Evolutionary conservation across 129 eudicot species (phyloP).

Genomic region (Helianthus tuberosus): DNA sequence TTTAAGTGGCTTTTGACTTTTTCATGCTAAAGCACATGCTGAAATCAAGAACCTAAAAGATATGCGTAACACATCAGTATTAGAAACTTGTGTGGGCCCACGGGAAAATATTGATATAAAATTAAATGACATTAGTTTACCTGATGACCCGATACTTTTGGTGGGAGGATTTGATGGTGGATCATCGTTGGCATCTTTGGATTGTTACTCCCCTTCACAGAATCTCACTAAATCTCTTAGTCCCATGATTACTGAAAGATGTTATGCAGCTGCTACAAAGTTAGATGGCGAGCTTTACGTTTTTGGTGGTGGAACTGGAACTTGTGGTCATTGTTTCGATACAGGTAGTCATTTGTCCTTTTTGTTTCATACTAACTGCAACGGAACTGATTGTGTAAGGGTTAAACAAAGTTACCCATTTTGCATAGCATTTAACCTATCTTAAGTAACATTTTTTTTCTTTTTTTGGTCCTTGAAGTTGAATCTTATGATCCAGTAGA

Average conservation of each 20-base stretch:
- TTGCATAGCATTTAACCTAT: no score
- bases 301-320: conserved; percentile 91
- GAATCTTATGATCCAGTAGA: conserved; percentile 60
- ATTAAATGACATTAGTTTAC: conserved; percentile 25
- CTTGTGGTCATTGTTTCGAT: conserved; percentile 56
- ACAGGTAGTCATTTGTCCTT: conserved; percentile 51
- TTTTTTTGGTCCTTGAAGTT: conserved; percentile 38
- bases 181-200: conserved; percentile 59
- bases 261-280: conserved; percentile 59
- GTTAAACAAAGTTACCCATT: neutral
- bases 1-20: conserved; percentile 8
- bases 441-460: conserved; percentile 1
- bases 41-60: conserved; percentile 54
- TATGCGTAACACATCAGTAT: conserved; percentile 24
- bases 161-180: conserved; percentile 81
- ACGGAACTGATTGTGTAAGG: neutral
- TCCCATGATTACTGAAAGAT: conserved; percentile 60
- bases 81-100: conserved; percentile 21
- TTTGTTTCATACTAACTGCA: neutral
- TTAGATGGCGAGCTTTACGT: conserved; percentile 62
- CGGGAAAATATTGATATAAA: conserved; percentile 16
- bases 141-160: conserved; percentile 47
- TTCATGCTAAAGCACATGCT: conserved; percentile 54
- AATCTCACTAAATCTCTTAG: conserved; percentile 46
- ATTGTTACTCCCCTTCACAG: conserved; percentile 60